These are phyloP conservation scores for Austroboletus festivus DNA, from an alignment of 768 basidiomycete species.

Conservation along the genomic window DNA sequence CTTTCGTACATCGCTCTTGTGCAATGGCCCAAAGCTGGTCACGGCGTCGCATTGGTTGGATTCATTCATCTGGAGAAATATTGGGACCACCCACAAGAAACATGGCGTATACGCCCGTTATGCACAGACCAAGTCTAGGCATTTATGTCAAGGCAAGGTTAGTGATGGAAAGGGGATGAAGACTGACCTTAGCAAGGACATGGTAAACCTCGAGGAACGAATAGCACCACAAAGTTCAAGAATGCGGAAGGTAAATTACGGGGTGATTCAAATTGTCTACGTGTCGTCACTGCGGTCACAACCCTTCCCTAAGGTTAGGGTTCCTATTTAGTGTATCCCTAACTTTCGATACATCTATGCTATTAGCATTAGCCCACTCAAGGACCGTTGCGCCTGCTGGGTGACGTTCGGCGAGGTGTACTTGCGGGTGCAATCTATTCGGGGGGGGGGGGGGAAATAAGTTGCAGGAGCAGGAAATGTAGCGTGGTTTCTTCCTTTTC, in stretches of 20 bases:
- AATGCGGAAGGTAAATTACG: background rate
- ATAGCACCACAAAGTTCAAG: background rate
- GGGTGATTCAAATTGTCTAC: constrained; percentile 11
- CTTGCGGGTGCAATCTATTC: too few species aligned
- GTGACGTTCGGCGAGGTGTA: too few species aligned
- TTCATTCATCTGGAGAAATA: background rate
- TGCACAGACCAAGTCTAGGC: constrained; percentile 71
- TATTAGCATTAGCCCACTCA: too few species aligned
- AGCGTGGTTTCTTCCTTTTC: too few species aligned
- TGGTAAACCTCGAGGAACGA: background rate
- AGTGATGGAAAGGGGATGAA: background rate
- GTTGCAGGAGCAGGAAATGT: too few species aligned
- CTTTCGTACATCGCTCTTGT: constrained; percentile 79
- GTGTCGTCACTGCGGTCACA: constrained; percentile 20
- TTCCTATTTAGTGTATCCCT: too few species aligned
- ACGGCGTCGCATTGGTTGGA: constrained; percentile 5
- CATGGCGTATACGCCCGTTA: constrained; percentile 88
- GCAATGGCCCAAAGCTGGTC: constrained; percentile 84
- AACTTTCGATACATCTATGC: too few species aligned
- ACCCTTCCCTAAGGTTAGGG: constrained; percentile 21
- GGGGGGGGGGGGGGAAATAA: too few species aligned
- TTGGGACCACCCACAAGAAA: constrained; percentile 64
- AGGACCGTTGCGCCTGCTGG: too few species aligned
- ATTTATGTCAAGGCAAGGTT: background rate
- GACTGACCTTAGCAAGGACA: constrained; percentile 28